Conservation (phyloP, 2,329 filamentous ascomycete species). For the Elsinoe fawcettii region DNA sequence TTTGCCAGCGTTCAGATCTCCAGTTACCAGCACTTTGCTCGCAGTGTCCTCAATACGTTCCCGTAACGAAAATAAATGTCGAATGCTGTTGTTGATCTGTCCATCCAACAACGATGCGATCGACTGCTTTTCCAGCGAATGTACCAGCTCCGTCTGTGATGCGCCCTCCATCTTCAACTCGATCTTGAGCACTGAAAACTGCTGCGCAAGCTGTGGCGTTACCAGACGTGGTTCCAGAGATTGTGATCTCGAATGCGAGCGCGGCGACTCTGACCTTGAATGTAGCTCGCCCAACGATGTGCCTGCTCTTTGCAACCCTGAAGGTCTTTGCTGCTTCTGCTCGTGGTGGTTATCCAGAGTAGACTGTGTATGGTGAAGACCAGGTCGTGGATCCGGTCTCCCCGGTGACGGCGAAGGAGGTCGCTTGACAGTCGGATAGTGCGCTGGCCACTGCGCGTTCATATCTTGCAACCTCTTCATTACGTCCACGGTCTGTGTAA, state of each 20-base stretch:
- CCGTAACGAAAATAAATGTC: conserved; percentile 75
- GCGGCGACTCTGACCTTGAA: conserved; percentile 58
- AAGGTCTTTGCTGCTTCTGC: conserved; percentile 41
- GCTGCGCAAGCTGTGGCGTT: conserved; percentile 84
- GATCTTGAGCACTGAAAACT: conserved; percentile 91
- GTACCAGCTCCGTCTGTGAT: conserved; percentile 82
- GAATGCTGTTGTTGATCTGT: conserved; percentile 88
- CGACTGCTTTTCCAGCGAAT: conserved; percentile 86
- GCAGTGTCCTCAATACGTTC: conserved; percentile 96
- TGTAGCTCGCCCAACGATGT: conserved; percentile 59
- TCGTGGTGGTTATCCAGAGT: conserved; percentile 45
- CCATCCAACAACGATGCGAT: conserved; percentile 86
- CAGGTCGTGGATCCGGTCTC: conserved; percentile 51
- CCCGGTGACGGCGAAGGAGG: conserved; percentile 33
- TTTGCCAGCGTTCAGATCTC: conserved; percentile 93
- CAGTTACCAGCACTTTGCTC: conserved; percentile 92
- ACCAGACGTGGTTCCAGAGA: conserved; percentile 70
- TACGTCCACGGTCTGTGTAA: conserved; percentile 76
- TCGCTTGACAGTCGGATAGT: conserved; percentile 79
- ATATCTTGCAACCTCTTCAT: conserved; percentile 77
- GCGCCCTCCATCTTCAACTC: conserved; percentile 84
- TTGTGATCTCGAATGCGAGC: conserved; percentile 12
- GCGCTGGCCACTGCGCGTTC: conserved; percentile 87
- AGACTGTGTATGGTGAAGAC: conserved; percentile 57
- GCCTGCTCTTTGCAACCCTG: conserved; percentile 57